Conservation (phyloP, 495 filamentous ascomycete species). For the Hypomontagnella submonticulosa region DNA sequence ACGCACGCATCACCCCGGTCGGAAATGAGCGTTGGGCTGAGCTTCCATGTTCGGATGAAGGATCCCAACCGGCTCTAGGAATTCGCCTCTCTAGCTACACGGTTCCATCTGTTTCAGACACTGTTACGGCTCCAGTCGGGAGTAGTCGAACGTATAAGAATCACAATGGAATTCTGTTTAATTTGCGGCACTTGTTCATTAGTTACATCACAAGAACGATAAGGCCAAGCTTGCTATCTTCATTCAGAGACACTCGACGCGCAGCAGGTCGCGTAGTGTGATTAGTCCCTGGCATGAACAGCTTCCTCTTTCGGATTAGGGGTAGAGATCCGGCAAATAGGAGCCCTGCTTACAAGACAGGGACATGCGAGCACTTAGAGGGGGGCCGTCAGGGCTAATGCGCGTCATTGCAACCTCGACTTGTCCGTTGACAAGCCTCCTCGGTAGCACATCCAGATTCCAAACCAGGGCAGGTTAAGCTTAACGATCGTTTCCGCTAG, state of each 20-base stretch:
- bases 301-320: constrained; percentile 47
- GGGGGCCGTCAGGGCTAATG: constrained; percentile 35
- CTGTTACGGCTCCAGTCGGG: constrained; percentile 32
- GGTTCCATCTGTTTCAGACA: constrained; percentile 21
- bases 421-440: constrained; percentile 38
- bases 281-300: constrained; percentile 42
- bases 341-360: constrained; percentile 11
- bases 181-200: constrained; percentile 9
- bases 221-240: constrained; percentile 23
- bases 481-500: constrained; percentile 26
- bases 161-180: constrained; percentile 28
- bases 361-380: constrained; percentile 36
- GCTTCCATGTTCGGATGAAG: constrained; percentile 31
- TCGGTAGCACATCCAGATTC: constrained; percentile 14
- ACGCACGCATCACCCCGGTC: constrained; percentile 19
- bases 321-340: constrained; percentile 22
- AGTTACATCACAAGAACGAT: constrained; percentile 43
- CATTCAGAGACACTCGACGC: constrained; percentile 33
- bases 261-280: constrained; percentile 40
- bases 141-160: constrained; percentile 13
- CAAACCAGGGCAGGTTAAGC: constrained; percentile 24
- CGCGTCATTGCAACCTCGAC: constrained; percentile 41
- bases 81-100: constrained; percentile 20
- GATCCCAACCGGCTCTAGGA: constrained; percentile 22
- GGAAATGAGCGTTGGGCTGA: constrained; percentile 27